Evolutionary conservation across 768 basidiomycete species (phyloP).

Genomic region (Steccherinum ochraceum): DNA sequence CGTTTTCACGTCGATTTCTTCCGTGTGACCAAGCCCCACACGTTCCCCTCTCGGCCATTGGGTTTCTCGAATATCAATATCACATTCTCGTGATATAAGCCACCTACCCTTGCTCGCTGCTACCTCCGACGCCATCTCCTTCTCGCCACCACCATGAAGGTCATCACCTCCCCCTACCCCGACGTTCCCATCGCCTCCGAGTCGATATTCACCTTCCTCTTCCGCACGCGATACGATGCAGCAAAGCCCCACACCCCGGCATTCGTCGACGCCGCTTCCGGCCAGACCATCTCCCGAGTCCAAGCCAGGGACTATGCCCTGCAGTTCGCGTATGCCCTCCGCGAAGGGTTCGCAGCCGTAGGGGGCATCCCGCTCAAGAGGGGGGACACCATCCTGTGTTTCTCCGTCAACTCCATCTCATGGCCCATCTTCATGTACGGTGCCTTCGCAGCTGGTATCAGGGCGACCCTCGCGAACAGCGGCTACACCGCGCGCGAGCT

Average conservation of each 20-base stretch:
- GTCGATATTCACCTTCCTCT: constrained; percentile 45
- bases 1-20: too few relatives aligned
- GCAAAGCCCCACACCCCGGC: constrained; percentile 29
- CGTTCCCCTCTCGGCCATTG: too few relatives aligned
- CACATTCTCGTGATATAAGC: too few relatives aligned
- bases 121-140: too few relatives aligned
- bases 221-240: constrained; percentile 23
- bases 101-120: too few relatives aligned
- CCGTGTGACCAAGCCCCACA: too few relatives aligned
- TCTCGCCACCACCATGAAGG: constrained; percentile 13
- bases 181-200: constrained; percentile 28
- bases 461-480: constrained; percentile 66
- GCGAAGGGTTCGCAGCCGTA: constrained; percentile 15
- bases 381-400: constrained; percentile 62
- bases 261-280: constrained; percentile 60
- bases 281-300: constrained; percentile 46
- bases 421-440: constrained; percentile 42
- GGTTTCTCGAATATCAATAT: too few relatives aligned
- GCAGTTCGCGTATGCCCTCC: constrained; percentile 51
- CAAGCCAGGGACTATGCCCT: constrained; percentile 48
- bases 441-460: constrained; percentile 57
- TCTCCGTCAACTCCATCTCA: constrained; percentile 56
- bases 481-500: constrained; percentile 64
- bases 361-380: constrained; percentile 27
- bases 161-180: constrained; percentile 40